Evolutionary conservation across 768 basidiomycete species (phyloP).

Genomic region (Lentinula edodes): DNA sequence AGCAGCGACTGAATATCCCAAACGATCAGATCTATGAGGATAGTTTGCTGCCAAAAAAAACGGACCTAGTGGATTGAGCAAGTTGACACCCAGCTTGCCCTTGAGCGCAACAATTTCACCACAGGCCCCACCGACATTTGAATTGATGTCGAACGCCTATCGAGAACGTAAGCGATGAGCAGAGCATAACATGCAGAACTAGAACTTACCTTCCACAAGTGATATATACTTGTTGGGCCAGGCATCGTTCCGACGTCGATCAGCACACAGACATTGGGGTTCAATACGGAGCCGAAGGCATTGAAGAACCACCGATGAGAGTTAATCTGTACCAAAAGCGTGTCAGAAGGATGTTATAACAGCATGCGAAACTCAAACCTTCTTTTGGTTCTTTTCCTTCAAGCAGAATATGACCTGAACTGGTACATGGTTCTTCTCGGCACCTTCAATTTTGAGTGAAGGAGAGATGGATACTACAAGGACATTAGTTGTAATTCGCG

Average conservation of each 20-base stretch:
- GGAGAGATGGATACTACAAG: conserved; percentile 72
- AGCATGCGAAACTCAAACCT: conserved; percentile 20
- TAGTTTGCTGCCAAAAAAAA: conserved; percentile 11
- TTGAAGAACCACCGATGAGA: conserved; percentile 96
- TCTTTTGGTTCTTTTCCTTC: conserved; percentile 92
- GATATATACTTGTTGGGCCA: conserved; percentile 67
- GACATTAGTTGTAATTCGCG: conserved; percentile 3
- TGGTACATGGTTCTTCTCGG: conserved; percentile 77
- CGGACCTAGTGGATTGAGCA: conserved; percentile 67
- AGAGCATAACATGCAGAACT: background rate
- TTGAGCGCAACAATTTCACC: conserved; percentile 95
- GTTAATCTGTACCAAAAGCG: conserved; percentile 49
- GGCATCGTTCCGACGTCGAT: conserved; percentile 82
- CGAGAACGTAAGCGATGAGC: conserved; percentile 20
- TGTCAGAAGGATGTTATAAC: background rate
- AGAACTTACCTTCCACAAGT: conserved; percentile 50
- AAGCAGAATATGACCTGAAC: conserved; percentile 91
- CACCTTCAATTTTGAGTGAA: conserved; percentile 74
- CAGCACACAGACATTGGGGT: conserved; percentile 88
- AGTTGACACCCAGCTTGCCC: conserved; percentile 72
- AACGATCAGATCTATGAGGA: conserved; percentile 3
- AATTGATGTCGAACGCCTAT: conserved; percentile 83
- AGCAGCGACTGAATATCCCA: conserved; percentile 51
- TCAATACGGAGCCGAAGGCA: conserved; percentile 74
- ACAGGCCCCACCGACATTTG: conserved; percentile 87